phyloP scores from a whole-genome alignment of 805 yeast species.

The Suhomyces pyralidae region DNA sequence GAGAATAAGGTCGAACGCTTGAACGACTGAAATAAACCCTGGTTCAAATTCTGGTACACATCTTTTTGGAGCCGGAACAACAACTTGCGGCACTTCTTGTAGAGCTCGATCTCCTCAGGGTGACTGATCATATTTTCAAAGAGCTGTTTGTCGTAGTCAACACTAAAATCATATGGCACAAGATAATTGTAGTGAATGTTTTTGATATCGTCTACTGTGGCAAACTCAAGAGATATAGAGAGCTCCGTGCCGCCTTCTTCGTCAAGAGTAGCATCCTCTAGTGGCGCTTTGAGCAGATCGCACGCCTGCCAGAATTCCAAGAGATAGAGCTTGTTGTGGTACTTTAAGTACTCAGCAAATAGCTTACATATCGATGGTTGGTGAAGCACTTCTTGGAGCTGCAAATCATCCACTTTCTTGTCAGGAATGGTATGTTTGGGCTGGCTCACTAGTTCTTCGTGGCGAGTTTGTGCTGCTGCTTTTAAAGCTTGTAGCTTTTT shows the following conservation, averaged over 20 bases:
- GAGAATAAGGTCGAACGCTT: slow-evolving; percentile 54
- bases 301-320: slow-evolving; percentile 67
- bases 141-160: slow-evolving; percentile 5
- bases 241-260: slow-evolving; percentile 29
- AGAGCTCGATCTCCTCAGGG: slow-evolving; percentile 22
- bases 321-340: slow-evolving; percentile 19
- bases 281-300: slow-evolving; percentile 67
- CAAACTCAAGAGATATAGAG: slow-evolving; percentile 38
- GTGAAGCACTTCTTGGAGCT: slow-evolving; percentile 44
- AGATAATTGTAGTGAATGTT: slow-evolving; percentile 38
- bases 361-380: slow-evolving; percentile 42
- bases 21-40: slow-evolving; percentile 56
- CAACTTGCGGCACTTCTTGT: slow-evolving; percentile 54
- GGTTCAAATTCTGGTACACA: slow-evolving; percentile 49
- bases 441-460: background rate
- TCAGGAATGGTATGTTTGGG: background rate
- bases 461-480: slow-evolving; percentile 1
- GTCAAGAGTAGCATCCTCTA: slow-evolving; percentile 47
- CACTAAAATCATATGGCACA: background rate
- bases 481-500: slow-evolving; percentile 6
- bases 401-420: slow-evolving; percentile 13
- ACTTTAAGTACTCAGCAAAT: slow-evolving; percentile 21
- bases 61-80: slow-evolving; percentile 59
- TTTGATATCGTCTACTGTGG: slow-evolving; percentile 52
- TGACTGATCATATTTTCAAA: slow-evolving; percentile 5